A percentile compares a stretch with the other conserved stretches of the same genome.
Evolutionary conservation across 1,284 basidiomycete species (phyloP).

Genomic region (Fomitopsis betulina): DNA sequence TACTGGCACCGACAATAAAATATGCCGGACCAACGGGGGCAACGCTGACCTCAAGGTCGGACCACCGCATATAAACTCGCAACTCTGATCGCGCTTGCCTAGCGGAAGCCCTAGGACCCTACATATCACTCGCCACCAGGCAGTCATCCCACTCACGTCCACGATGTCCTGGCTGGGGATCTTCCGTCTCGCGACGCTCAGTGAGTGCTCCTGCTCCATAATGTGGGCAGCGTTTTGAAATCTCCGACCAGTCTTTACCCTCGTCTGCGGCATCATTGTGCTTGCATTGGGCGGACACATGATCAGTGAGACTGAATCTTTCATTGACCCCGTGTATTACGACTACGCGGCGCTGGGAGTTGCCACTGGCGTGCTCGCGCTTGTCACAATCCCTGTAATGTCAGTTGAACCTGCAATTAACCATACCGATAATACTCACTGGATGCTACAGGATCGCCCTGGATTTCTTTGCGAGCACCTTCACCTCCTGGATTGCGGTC

Average conservation of each 20-base stretch:
- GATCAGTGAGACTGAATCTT: constrained; percentile 11
- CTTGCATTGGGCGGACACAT: constrained; percentile 17
- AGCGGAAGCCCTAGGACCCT: not conserved
- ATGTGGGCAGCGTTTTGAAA: not conserved
- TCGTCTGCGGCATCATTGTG: constrained; percentile 16
- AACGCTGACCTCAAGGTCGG: not conserved
- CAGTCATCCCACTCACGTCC: not conserved
- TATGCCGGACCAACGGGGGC: not conserved
- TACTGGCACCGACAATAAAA: too few relatives aligned
- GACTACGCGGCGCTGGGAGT: constrained; percentile 17
- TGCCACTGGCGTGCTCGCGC: constrained; percentile 17
- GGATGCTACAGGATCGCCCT: constrained; percentile 15
- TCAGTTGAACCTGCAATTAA: constrained; percentile 2
- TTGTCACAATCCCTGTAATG: constrained; percentile 21
- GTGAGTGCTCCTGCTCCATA: not conserved
- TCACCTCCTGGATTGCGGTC: constrained; percentile 25
- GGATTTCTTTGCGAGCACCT: constrained; percentile 18
- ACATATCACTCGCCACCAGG: not conserved
- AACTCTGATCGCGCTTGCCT: not conserved
- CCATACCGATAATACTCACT: not conserved
- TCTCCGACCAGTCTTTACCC: constrained; percentile 5
- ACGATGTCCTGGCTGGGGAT: constrained; percentile 2
- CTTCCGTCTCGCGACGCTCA: not conserved
- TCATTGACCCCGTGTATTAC: constrained; percentile 12
- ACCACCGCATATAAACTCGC: not conserved